A percentile compares a stretch with the other conserved stretches of the same genome.
Conservation (phyloP, 768 basidiomycete species). For the Tricholoma furcatifolium region DNA sequence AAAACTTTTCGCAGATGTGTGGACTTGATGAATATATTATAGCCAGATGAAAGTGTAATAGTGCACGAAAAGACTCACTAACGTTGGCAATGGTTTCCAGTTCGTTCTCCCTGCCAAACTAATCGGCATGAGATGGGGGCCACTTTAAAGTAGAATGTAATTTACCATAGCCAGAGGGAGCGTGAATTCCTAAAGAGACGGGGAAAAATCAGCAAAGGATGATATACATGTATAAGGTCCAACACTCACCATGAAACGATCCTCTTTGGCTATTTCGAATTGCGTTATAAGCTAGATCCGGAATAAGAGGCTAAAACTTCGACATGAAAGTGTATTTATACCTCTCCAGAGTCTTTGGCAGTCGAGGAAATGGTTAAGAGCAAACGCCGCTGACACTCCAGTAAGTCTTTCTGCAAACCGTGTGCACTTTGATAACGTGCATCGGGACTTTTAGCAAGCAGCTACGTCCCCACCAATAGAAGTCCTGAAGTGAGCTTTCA, state of each 20-base stretch:
- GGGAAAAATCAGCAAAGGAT: background rate
- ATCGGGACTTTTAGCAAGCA: constrained; percentile 69
- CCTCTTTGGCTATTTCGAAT: constrained; percentile 65
- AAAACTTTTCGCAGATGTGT: constrained; percentile 56
- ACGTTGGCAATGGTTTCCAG: constrained; percentile 66
- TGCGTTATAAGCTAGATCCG: constrained; percentile 55
- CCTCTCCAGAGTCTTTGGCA: constrained; percentile 58
- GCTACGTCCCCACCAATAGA: constrained; percentile 29
- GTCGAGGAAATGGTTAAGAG: constrained; percentile 56
- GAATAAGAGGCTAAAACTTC: background rate
- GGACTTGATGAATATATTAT: constrained; percentile 28
- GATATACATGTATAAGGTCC: background rate
- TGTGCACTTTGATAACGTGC: constrained; percentile 69
- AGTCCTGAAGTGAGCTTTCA: constrained; percentile 11
- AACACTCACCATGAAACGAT: constrained; percentile 57
- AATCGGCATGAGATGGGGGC: background rate
- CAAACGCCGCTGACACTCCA: constrained; percentile 66
- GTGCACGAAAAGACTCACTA: constrained; percentile 38
- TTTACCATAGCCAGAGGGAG: constrained; percentile 64
- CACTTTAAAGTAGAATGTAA: background rate
- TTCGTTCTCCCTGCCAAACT: constrained; percentile 75
- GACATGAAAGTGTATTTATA: constrained; percentile 19
- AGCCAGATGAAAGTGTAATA: background rate
- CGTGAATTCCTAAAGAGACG: constrained; percentile 55
- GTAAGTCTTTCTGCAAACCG: constrained; percentile 64